Percentiles rank a stretch among this genome's conserved stretches.
Conservation (phyloP, 306 rosid genomes). For the Cicer arietinum region DNA sequence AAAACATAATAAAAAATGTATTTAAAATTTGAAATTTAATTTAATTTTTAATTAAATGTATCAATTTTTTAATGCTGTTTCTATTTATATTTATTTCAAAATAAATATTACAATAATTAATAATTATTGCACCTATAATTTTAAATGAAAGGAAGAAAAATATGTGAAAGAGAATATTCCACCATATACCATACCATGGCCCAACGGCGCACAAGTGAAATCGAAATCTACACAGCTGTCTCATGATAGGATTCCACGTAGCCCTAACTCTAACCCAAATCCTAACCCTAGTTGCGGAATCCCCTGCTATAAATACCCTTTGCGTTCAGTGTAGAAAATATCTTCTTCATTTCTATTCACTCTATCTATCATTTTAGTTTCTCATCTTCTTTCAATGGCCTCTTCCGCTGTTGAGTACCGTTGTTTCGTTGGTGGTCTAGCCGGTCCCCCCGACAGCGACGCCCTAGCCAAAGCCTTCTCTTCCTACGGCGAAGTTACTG, state of each 20-base stretch:
- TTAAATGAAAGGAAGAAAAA: neutral
- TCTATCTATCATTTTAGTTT: neutral
- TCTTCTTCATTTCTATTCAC: neutral
- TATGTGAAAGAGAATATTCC: neutral
- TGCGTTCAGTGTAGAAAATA: neutral
- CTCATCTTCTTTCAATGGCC: constrained; percentile 49
- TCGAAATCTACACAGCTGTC: neutral
- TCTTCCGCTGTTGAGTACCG: constrained; percentile 72
- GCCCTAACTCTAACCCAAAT: neutral
- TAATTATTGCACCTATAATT: too few species aligned
- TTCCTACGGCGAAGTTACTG: constrained; percentile 65
- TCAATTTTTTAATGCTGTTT: too few species aligned
- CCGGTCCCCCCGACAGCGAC: constrained; percentile 83
- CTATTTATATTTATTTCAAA: too few species aligned
- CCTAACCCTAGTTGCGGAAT: neutral
- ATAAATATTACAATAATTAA: too few species aligned
- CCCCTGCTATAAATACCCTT: neutral
- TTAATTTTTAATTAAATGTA: too few species aligned
- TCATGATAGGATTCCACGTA: constrained; percentile 9
- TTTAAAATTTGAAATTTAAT: too few species aligned
- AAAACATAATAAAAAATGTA: too few species aligned
- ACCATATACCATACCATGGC: neutral
- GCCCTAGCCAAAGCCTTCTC: constrained; percentile 76
- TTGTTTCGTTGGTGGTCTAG: constrained; percentile 97
- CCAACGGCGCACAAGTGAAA: neutral